Evolutionary conservation across 345 rosid species (phyloP), one percentile per base, ranked within the genome.

Genomic region (Nephelium lappaceum): DNA sequence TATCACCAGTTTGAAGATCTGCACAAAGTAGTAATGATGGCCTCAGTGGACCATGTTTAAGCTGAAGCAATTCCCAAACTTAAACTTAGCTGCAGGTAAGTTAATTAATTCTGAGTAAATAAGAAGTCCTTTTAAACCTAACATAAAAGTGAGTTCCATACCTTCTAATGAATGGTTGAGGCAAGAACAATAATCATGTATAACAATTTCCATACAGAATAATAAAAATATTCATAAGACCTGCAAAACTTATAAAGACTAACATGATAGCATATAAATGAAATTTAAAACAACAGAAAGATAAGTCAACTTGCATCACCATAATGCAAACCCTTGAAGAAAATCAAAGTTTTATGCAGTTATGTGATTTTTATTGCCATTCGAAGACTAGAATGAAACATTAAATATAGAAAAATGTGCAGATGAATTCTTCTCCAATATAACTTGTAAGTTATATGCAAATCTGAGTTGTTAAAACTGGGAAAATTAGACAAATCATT

Each of bases 151-250:
- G 45, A 79, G 57, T 77, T 78, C 66, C 89, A 68, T 82, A 83
- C 85, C 88, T 83, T 84, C 82, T 84, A 73, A 84, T 67, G 77
- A 80, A 77, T 74, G 78, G 78, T 82, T 16, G 83, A 81, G 61
- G 83, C 79, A 81, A 77, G 68, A 85, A 80, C 73, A 65, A 70
- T 38, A 74, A 75, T 74, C 76, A 77, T 67, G 78, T 75, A 77
- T 53, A 31, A 71, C 45, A 78, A 58, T 78, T 77, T 75, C 81
- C 81, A 79, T 21, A 72, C 69, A 81, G 65, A 67, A 66, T 23
- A 71, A 53, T 77, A 66, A 60, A 76, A 21, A 73, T 72, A 63
- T 67, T 76, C 60, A 74, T n/a, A 78, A 47, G 38, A 85, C 87
- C 88, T 72, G 91, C 83, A 85, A 83, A 86, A 84, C 83, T 76